A percentile compares a stretch with the other conserved stretches of the same genome.
Evolutionary conservation across 2,329 filamentous ascomycete genomes (phyloP).

Genomic region (Pseudocercospora crystallina): DNA sequence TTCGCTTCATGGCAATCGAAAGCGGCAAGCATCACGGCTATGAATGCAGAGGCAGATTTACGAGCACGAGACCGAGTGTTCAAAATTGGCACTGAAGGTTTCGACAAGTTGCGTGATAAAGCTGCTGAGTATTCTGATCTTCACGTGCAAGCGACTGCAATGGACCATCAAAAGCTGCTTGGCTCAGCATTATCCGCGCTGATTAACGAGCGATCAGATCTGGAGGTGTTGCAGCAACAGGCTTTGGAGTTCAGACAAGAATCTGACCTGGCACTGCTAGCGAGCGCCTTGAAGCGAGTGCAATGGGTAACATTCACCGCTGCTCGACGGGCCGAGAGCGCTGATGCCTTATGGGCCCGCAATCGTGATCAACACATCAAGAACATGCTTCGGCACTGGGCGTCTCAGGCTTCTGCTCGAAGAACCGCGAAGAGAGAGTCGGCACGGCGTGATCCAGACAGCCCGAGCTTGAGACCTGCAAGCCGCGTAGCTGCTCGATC

Average conservation of each 20-base stretch:
- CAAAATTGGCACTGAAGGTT: constrained; percentile 30
- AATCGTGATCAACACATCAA: constrained; percentile 57
- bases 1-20: constrained; percentile 42
- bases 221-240: constrained; percentile 37
- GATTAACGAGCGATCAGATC: constrained; percentile 27
- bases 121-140: constrained; percentile 22
- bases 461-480: constrained; percentile 32
- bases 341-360: constrained; percentile 52
- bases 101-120: constrained; percentile 40
- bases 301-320: constrained; percentile 59
- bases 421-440: constrained; percentile 19
- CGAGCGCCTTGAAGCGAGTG: constrained; percentile 54
- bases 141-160: constrained; percentile 34
- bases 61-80: constrained; percentile 38
- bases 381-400: constrained; percentile 58
- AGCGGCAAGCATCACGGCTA: constrained; percentile 32
- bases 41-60: constrained; percentile 43
- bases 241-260: constrained; percentile 49
- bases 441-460: constrained; percentile 26
- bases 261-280: constrained; percentile 48
- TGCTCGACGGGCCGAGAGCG: constrained; percentile 51
- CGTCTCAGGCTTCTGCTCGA: constrained; percentile 42
- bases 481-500: constrained; percentile 30
- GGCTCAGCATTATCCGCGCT: constrained; percentile 36
- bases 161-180: constrained; percentile 34